phyloP scores from a whole-genome alignment of 106 monocot genomes.

The Xerophyta viscosa region DNA sequence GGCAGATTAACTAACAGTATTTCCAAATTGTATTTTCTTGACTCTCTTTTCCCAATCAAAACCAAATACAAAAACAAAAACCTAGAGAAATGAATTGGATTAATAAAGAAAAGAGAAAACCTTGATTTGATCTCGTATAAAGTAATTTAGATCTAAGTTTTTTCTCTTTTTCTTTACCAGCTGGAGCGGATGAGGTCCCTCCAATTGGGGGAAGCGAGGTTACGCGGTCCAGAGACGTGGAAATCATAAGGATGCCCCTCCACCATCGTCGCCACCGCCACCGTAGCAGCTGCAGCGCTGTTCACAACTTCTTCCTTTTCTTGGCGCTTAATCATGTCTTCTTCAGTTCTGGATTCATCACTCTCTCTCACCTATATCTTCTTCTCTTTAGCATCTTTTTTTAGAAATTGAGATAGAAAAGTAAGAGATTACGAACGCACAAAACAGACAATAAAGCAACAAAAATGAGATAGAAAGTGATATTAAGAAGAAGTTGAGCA shows the following conservation, averaged over 20 bases:
- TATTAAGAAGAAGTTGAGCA: too few relatives aligned
- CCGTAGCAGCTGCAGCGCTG: too few relatives aligned
- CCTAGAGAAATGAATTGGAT: neutral
- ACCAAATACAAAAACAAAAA: neutral
- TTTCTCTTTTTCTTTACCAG: too few relatives aligned
- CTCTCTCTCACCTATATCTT: neutral
- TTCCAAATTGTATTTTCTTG: too few relatives aligned
- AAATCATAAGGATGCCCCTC: conserved; percentile 23
- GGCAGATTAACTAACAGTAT: too few relatives aligned
- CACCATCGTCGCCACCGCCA: neutral
- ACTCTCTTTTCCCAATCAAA: too few relatives aligned
- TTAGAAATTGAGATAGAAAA: too few relatives aligned
- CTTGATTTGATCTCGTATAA: too few relatives aligned
- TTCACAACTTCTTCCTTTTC: neutral
- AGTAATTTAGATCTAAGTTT: too few relatives aligned
- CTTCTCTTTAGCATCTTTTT: conserved; percentile 1
- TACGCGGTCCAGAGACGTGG: conserved; percentile 36
- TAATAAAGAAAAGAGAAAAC: neutral
- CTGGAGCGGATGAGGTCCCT: conserved; percentile 37
- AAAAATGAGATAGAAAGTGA: too few relatives aligned
- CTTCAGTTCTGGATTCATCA: neutral
- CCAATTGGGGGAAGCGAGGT: conserved; percentile 35
- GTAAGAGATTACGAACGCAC: too few relatives aligned
- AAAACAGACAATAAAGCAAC: too few relatives aligned
- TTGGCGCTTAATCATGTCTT: neutral